Conservation (phyloP, 805 yeast genomes). For the Spathaspora hagerdaliae region DNA sequence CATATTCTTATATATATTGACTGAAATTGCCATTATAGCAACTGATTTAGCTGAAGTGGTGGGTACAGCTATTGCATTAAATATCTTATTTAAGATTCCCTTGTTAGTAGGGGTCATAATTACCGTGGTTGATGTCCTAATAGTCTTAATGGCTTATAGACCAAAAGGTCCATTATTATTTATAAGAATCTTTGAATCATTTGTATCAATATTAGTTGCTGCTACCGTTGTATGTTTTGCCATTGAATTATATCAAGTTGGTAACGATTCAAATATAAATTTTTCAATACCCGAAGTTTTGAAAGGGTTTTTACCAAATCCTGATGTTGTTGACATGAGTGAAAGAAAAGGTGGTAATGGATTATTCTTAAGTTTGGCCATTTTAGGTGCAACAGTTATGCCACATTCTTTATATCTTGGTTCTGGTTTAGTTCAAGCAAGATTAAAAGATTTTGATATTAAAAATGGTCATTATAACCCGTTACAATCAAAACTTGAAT, state of each 20-base stretch:
- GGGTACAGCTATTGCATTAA: conserved; percentile 93
- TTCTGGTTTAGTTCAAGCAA: conserved; percentile 40
- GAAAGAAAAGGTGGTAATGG: conserved; percentile 45
- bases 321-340: conserved; percentile 36
- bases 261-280: conserved; percentile 42
- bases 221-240: conserved; percentile 85
- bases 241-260: conserved; percentile 69
- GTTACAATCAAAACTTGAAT: background rate
- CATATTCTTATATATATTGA: conserved; percentile 62
- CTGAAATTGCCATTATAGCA: conserved; percentile 89
- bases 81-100: conserved; percentile 78
- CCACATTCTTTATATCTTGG: conserved; percentile 44
- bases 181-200: conserved; percentile 74
- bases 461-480: conserved; percentile 30
- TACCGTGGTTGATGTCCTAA: conserved; percentile 80
- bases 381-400: conserved; percentile 46
- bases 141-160: conserved; percentile 82
- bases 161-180: conserved; percentile 79
- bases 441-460: conserved; percentile 39
- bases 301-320: conserved; percentile 40
- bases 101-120: conserved; percentile 77
- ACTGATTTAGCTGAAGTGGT: conserved; percentile 97
- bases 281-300: conserved; percentile 51
- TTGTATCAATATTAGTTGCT: conserved; percentile 72
- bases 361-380: conserved; percentile 41